Conservation (phyloP, 1,284 basidiomycete species). For the Fomitiporia mediterranea region DNA sequence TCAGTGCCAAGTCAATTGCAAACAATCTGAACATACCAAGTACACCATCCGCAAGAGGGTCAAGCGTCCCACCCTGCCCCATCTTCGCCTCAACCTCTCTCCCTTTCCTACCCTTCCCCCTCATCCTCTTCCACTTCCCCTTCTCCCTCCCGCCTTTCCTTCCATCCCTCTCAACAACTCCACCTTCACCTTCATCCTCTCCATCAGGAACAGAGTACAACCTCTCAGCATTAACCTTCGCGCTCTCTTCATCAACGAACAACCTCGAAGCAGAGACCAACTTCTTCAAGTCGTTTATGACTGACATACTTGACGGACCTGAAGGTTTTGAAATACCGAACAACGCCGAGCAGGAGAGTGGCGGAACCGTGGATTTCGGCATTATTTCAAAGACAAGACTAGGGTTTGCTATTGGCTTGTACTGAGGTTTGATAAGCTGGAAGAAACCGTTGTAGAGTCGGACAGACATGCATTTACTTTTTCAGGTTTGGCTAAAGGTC, state of each 20-base stretch:
- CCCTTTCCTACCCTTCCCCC: constrained; percentile 24
- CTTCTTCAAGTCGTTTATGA: constrained; percentile 84
- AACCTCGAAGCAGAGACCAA: constrained; percentile 76
- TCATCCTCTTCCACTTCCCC: constrained; percentile 30
- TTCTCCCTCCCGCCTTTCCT: constrained; percentile 28
- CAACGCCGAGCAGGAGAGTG: constrained; percentile 69
- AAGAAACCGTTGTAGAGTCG: too few species aligned
- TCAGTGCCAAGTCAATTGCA: too few species aligned
- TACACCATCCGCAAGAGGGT: constrained; percentile 95
- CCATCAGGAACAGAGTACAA: too few species aligned
- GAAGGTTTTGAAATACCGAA: constrained; percentile 86
- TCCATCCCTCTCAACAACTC: constrained; percentile 5
- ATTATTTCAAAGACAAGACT: constrained; percentile 36
- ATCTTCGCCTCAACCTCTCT: constrained; percentile 58
- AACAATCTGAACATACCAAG: constrained; percentile 48
- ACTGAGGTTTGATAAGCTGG: too few species aligned
- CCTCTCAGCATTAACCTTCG: constrained; percentile 34
- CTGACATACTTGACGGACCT: constrained; percentile 85
- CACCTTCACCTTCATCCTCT: background rate
- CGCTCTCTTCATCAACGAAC: constrained; percentile 51
- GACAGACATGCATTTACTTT: too few species aligned
- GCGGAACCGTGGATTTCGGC: constrained; percentile 55
- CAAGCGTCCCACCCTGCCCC: constrained; percentile 92
- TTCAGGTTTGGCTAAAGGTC: too few species aligned
- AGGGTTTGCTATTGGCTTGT: too few species aligned